Evolutionary conservation across 2,329 filamentous ascomycete species (phyloP).

Genomic region (Botryotinia convoluta): DNA sequence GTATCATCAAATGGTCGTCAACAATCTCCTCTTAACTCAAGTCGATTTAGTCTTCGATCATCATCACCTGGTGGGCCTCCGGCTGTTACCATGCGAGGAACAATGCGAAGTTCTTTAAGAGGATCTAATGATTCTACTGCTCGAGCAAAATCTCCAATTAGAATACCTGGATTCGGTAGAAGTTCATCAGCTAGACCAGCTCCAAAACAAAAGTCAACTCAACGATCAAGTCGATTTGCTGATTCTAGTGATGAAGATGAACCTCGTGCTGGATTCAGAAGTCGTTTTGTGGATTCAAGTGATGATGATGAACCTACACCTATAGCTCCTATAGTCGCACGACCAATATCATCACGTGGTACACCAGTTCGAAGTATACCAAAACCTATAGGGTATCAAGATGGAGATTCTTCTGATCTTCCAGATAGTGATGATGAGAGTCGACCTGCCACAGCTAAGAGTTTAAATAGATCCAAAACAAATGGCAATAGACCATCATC

Average conservation of each 20-base stretch:
- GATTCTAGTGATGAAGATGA: conserved; percentile 40
- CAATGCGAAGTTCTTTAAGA: conserved; percentile 39
- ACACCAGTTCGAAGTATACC: conserved; percentile 50
- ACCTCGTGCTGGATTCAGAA: conserved; percentile 39
- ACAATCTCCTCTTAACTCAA: conserved; percentile 46
- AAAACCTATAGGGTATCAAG: conserved; percentile 47
- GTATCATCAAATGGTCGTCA: conserved; percentile 34
- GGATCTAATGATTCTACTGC: conserved; percentile 31
- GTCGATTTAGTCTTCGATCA: conserved; percentile 68
- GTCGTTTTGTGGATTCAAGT: conserved; percentile 61
- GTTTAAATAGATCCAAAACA: not conserved
- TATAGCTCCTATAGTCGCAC: not conserved
- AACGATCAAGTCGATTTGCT: conserved; percentile 34
- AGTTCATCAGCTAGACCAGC: conserved; percentile 23
- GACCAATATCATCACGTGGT: conserved; percentile 28
- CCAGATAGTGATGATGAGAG: conserved; percentile 57
- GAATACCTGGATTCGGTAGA: conserved; percentile 31
- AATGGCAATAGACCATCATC: conserved; percentile 22
- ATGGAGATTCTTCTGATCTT: conserved; percentile 59
- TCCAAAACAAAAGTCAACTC: conserved; percentile 25
- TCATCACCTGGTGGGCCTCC: conserved; percentile 58
- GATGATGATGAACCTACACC: conserved; percentile 48
- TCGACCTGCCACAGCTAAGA: conserved; percentile 31
- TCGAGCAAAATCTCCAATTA: conserved; percentile 26
- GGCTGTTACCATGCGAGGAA: conserved; percentile 43